A percentile compares a stretch with the other conserved stretches of the same genome.
Evolutionary conservation across 2,329 filamentous ascomycete genomes (phyloP).

Genomic region (Calonectria pseudoturangicola): DNA sequence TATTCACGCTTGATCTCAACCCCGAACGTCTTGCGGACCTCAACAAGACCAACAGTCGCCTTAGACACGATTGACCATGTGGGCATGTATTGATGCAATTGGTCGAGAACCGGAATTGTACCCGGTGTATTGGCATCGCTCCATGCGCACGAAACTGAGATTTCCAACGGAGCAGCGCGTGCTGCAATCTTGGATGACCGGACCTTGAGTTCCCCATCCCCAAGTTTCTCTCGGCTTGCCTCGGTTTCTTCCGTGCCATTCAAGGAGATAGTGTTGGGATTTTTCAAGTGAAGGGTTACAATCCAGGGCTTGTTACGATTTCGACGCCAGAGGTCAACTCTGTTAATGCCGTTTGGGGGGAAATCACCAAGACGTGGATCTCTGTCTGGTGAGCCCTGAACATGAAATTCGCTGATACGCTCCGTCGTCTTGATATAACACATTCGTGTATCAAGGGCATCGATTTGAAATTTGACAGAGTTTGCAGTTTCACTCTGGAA

Average conservation of each 20-base stretch:
- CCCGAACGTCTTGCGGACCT: slow-evolving; percentile 80
- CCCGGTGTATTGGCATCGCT: slow-evolving; percentile 85
- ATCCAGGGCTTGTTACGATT: slow-evolving; percentile 86
- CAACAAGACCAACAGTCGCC: slow-evolving; percentile 84
- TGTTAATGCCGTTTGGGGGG: slow-evolving; percentile 77
- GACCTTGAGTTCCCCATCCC: slow-evolving; percentile 44
- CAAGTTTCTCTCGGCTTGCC: background rate
- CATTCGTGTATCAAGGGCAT: slow-evolving; percentile 84
- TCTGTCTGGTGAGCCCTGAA: slow-evolving; percentile 75
- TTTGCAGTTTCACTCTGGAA: slow-evolving; percentile 62
- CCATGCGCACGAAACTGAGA: slow-evolving; percentile 87
- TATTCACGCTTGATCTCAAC: slow-evolving; percentile 24
- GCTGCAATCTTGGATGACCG: slow-evolving; percentile 27
- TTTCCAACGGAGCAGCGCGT: slow-evolving; percentile 67
- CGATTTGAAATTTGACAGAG: slow-evolving; percentile 77
- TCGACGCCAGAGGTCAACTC: slow-evolving; percentile 88
- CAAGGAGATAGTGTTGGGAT: background rate
- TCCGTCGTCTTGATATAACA: slow-evolving; percentile 84
- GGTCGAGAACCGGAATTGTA: slow-evolving; percentile 88
- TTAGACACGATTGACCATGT: slow-evolving; percentile 88
- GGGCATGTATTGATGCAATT: slow-evolving; percentile 84
- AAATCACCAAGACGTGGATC: slow-evolving; percentile 80
- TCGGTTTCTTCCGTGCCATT: background rate
- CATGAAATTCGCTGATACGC: slow-evolving; percentile 78
- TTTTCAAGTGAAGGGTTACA: slow-evolving; percentile 65